Evolutionary conservation across 2,329 filamentous ascomycete genomes (phyloP).

Genomic region (Colletotrichum tabaci): DNA sequence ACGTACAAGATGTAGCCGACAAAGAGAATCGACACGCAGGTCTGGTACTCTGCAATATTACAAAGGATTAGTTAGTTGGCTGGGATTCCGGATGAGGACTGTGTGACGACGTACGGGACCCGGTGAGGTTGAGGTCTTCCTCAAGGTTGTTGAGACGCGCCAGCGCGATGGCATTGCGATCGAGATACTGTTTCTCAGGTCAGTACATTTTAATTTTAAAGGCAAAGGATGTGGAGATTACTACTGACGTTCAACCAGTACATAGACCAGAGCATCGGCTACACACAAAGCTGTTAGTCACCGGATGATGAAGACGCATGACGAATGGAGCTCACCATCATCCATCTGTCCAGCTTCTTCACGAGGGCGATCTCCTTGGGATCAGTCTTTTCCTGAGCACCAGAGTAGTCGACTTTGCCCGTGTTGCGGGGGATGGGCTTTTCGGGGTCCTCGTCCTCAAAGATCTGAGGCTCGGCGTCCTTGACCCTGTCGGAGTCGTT

Average conservation of each 20-base stretch:
- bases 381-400: slow-evolving; percentile 57
- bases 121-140: slow-evolving; percentile 44
- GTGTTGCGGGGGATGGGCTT: slow-evolving; percentile 43
- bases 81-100: no score
- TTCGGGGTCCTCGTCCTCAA: slow-evolving; percentile 41
- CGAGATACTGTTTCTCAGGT: slow-evolving; percentile 18
- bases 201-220: neutral
- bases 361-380: slow-evolving; percentile 58
- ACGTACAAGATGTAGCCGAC: slow-evolving; percentile 47
- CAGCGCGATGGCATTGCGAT: slow-evolving; percentile 43
- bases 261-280: slow-evolving; percentile 44
- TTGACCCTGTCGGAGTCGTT: slow-evolving; percentile 19
- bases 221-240: no score
- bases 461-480: slow-evolving; percentile 38
- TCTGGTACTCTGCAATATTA: slow-evolving; percentile 49
- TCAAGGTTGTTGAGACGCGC: slow-evolving; percentile 46
- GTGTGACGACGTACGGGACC: slow-evolving; percentile 22
- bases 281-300: neutral
- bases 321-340: slow-evolving; percentile 51
- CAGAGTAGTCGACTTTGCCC: slow-evolving; percentile 53
- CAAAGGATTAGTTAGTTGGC: neutral
- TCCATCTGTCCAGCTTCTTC: slow-evolving; percentile 56
- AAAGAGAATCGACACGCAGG: slow-evolving; percentile 54
- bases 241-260: slow-evolving; percentile 44
- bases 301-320: slow-evolving; percentile 44